Percentiles rank a stretch among this genome's conserved stretches.
phyloP scores from a whole-genome alignment of 768 basidiomycete genomes.

The Leccinum sublutescens region DNA sequence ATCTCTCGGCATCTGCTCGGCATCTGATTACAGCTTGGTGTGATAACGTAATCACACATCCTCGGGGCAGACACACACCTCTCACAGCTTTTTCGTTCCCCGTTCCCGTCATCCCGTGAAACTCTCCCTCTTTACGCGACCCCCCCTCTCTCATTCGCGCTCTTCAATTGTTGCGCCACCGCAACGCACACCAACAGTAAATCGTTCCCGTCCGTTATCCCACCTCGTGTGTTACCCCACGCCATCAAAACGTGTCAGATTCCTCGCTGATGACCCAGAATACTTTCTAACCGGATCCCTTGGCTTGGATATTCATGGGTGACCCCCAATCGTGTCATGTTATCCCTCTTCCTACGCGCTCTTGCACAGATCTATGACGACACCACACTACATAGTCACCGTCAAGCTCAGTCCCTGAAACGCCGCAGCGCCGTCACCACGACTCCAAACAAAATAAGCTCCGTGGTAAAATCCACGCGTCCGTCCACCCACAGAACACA shows the following conservation, averaged over 20 bases:
- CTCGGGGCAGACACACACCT: background rate
- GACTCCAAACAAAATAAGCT: slow-evolving; percentile 14
- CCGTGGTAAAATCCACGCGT: slow-evolving; percentile 14
- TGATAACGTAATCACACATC: slow-evolving; percentile 12
- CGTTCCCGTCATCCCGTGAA: slow-evolving; percentile 5
- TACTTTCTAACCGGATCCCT: background rate
- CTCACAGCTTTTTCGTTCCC: background rate
- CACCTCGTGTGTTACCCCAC: slow-evolving; percentile 18
- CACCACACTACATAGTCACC: slow-evolving; percentile 10
- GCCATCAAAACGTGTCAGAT: slow-evolving; percentile 27
- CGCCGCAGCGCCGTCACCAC: slow-evolving; percentile 27
- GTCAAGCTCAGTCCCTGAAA: slow-evolving; percentile 17
- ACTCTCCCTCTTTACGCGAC: background rate
- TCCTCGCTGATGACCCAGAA: background rate
- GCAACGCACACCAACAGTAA: background rate
- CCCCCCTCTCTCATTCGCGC: background rate
- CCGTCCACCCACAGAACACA: slow-evolving; percentile 17
- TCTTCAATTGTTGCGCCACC: slow-evolving; percentile 5
- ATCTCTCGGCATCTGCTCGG: slow-evolving; percentile 4
- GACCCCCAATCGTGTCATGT: background rate
- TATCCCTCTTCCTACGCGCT: background rate
- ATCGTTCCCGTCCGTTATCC: background rate
- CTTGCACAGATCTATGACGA: slow-evolving; percentile 3
- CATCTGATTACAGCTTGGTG: slow-evolving; percentile 21
- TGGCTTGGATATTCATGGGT: background rate